Conservation (phyloP, 257 asterid genomes). For the Solanum piurae region DNA sequence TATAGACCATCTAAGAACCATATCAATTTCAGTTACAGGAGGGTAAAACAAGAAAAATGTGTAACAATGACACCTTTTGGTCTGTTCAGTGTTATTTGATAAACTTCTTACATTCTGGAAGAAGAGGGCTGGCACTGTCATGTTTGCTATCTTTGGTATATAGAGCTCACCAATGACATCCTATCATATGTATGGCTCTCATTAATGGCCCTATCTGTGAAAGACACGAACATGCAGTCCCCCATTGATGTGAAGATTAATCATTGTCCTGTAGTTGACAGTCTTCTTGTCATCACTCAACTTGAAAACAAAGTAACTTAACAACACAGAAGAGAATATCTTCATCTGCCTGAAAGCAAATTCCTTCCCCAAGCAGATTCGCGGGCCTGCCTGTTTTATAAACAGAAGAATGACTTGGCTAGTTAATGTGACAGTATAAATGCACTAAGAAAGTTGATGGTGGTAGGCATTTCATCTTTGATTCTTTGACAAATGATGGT, state of each 20-base stretch:
- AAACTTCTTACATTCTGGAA: neutral
- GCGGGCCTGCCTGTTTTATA: slow-evolving; percentile 39
- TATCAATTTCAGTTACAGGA: neutral
- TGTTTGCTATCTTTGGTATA: neutral
- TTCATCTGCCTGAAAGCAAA: slow-evolving; percentile 65
- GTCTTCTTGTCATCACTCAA: slow-evolving; percentile 22
- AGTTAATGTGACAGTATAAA: neutral
- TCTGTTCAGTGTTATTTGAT: neutral
- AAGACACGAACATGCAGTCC: slow-evolving; percentile 28
- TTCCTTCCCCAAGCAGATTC: slow-evolving; percentile 50
- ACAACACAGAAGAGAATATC: slow-evolving; percentile 34
- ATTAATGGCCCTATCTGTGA: neutral
- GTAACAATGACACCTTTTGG: neutral
- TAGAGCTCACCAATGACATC: neutral
- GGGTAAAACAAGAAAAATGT: neutral
- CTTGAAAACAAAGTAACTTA: slow-evolving; percentile 35
- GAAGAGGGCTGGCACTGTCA: neutral
- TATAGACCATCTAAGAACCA: neutral
- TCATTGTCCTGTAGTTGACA: slow-evolving; percentile 40
- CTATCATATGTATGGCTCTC: neutral
- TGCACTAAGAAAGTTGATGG: neutral
- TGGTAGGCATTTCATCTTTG: neutral
- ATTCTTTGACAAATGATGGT: neutral
- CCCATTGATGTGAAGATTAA: slow-evolving; percentile 41
- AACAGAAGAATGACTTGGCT: neutral